Percentiles rank a stretch among this genome's conserved stretches.
Conservation (phyloP, 805 yeast genomes). For the Wickerhamiella cacticola region DNA sequence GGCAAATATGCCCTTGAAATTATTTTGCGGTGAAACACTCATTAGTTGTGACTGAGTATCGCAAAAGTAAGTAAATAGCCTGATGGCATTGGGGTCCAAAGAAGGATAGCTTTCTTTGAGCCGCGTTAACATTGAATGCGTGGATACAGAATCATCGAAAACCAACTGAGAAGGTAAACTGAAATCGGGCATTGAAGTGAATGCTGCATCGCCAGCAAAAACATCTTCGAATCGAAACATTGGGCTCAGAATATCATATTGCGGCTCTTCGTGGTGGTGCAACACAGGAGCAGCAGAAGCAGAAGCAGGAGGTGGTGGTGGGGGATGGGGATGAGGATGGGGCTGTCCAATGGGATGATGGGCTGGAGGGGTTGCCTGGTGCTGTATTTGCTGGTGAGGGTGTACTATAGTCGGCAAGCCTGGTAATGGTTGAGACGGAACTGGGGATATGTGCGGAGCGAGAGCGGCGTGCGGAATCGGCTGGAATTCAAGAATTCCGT, state of each 20-base stretch:
- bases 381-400: too few species aligned
- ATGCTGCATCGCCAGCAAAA: not conserved
- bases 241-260: conserved; percentile 1
- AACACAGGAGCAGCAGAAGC: too few species aligned
- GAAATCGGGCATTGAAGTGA: conserved; percentile 3
- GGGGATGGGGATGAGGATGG: too few species aligned
- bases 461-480: too few species aligned
- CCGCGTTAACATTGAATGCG: conserved; percentile 1
- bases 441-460: too few species aligned
- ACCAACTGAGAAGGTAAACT: not conserved
- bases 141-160: not conserved
- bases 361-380: too few species aligned
- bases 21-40: conserved; percentile 41
- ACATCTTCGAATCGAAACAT: conserved; percentile 1
- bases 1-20: conserved; percentile 40
- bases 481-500: not conserved
- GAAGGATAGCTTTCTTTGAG: conserved; percentile 16
- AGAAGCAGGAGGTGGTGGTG: too few species aligned
- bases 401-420: too few species aligned
- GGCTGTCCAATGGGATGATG: too few species aligned
- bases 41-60: conserved; percentile 38
- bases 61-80: conserved; percentile 41
- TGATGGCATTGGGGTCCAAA: conserved; percentile 35
- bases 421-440: too few species aligned
- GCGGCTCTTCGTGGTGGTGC: not conserved